phyloP scores from a whole-genome alignment of 140 eudicot genomes.

The Anethum foeniculum region DNA sequence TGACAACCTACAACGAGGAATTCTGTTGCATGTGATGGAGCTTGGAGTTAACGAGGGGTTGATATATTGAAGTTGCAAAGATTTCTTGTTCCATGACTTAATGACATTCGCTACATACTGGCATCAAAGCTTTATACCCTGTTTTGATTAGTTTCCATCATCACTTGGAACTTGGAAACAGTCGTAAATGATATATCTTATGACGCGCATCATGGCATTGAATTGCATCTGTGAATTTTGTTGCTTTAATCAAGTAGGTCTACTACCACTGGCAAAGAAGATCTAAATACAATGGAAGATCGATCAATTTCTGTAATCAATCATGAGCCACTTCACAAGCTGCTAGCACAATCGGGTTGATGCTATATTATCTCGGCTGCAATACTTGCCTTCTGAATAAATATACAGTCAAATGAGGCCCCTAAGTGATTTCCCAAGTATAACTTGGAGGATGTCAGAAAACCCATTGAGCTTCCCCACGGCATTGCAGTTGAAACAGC shows the following conservation, averaged over 20 bases:
- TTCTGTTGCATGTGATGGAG: not conserved
- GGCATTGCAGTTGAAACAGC: not conserved
- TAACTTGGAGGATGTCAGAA: not conserved
- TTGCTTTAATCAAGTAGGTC: not conserved
- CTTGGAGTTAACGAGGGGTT: not conserved
- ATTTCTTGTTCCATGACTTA: not conserved
- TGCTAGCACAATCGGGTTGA: not conserved
- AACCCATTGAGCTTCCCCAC: not conserved
- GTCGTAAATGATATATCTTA: not conserved
- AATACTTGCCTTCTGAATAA: not conserved
- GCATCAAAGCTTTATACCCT: not conserved
- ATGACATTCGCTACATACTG: not conserved
- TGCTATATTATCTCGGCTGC: not conserved
- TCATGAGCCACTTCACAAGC: not conserved
- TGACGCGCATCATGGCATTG: not conserved
- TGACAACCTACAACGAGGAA: not conserved
- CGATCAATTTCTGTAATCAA: not conserved
- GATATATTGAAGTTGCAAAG: not conserved
- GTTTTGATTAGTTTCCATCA: not conserved
- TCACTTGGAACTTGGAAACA: not conserved
- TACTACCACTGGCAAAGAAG: not conserved
- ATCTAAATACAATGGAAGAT: not conserved
- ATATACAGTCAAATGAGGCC: not conserved
- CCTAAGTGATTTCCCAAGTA: not conserved
- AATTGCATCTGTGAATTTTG: not conserved